Percentiles rank a stretch among this genome's conserved stretches.
Conservation (phyloP, 257 asterid species). For the Ligustrum vulgare region DNA sequence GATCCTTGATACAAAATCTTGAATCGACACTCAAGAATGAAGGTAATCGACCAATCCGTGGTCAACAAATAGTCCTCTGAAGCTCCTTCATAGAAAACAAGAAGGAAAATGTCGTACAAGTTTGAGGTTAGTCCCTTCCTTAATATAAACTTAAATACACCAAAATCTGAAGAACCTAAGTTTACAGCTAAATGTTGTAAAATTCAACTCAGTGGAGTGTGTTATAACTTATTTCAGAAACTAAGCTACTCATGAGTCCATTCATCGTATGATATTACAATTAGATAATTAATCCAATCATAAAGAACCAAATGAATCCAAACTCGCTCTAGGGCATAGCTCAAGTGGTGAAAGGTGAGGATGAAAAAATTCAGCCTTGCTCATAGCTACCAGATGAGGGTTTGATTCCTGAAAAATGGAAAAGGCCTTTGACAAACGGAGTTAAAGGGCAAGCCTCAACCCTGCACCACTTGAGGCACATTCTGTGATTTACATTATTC, state of each 20-base stretch:
- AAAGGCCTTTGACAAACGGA: too few relatives aligned
- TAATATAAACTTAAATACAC: not conserved
- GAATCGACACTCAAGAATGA: not conserved
- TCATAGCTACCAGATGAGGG: too few relatives aligned
- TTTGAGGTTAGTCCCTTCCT: not conserved
- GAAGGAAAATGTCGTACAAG: not conserved
- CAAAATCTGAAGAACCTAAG: not conserved
- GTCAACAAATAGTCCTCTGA: conserved; percentile 1
- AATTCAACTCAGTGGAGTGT: not conserved
- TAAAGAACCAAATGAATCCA: not conserved
- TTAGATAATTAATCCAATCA: not conserved
- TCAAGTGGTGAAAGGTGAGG: too few relatives aligned
- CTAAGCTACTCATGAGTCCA: not conserved
- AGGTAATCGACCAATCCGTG: not conserved
- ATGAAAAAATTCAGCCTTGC: too few relatives aligned
- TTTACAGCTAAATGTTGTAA: not conserved
- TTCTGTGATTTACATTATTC: too few relatives aligned
- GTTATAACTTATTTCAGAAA: not conserved
- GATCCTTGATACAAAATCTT: not conserved
- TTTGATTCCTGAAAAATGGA: too few relatives aligned
- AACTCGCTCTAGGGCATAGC: too few relatives aligned
- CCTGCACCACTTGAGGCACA: too few relatives aligned
- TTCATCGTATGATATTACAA: not conserved
- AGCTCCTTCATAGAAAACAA: conserved; percentile 3
- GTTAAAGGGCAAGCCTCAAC: too few relatives aligned